phyloP scores from a whole-genome alignment of 768 basidiomycete species.

The Rhizopogon salebrosus region DNA sequence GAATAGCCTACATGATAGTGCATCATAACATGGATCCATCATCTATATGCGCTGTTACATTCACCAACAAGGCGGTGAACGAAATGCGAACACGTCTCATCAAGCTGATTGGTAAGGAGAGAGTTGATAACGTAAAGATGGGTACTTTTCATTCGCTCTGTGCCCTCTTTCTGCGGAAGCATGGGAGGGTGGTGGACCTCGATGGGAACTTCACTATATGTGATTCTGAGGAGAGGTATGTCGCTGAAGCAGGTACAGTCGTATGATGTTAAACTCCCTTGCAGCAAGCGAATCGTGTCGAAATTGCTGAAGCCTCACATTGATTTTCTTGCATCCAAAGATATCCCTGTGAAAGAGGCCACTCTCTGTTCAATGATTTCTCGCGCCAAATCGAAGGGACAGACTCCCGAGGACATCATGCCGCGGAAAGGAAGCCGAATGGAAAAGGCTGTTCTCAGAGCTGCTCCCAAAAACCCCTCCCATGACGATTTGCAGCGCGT shows the following conservation, averaged over 20 bases:
- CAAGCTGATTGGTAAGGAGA: slow-evolving; percentile 59
- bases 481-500: slow-evolving; percentile 32
- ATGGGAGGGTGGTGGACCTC: slow-evolving; percentile 53
- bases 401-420: slow-evolving; percentile 44
- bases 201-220: slow-evolving; percentile 76
- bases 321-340: slow-evolving; percentile 38
- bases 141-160: slow-evolving; percentile 82
- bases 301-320: slow-evolving; percentile 54
- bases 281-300: slow-evolving; percentile 64
- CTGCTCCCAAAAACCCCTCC: not conserved
- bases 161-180: slow-evolving; percentile 63
- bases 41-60: slow-evolving; percentile 75
- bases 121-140: slow-evolving; percentile 51
- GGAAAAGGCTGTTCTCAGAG: slow-evolving; percentile 2
- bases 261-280: slow-evolving; percentile 2
- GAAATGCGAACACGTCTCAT: slow-evolving; percentile 76
- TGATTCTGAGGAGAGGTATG: slow-evolving; percentile 73
- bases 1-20: slow-evolving; percentile 62
- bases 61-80: slow-evolving; percentile 86
- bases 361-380: slow-evolving; percentile 62
- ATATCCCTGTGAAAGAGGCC: slow-evolving; percentile 51
- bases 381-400: slow-evolving; percentile 60
- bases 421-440: slow-evolving; percentile 5
- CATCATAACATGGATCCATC: slow-evolving; percentile 45
- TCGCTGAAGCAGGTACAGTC: not conserved